A percentile compares a stretch with the other conserved stretches of the same genome.
phyloP scores from a whole-genome alignment of 208 protist genomes.

The Leptomonas pyrrhocoris region DNA sequence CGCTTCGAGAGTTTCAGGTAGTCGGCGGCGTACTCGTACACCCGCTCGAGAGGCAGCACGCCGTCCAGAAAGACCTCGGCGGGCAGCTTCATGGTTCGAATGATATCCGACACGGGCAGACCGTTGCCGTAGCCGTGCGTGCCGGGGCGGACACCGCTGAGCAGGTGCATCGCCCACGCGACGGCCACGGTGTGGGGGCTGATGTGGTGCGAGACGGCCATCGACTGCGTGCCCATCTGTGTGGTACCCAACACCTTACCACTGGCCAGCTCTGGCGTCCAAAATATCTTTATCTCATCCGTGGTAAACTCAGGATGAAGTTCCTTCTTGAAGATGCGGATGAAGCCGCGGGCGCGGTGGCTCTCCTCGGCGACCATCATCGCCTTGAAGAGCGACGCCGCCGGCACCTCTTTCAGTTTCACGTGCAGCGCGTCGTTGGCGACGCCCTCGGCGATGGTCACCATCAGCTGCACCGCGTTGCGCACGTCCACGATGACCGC shows the following conservation, averaged over 20 bases:
- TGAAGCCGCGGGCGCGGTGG: slow-evolving; percentile 78
- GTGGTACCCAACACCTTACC: slow-evolving; percentile 85
- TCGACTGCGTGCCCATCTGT: slow-evolving; percentile 72
- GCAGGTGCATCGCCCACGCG: slow-evolving; percentile 90
- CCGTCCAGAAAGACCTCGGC: slow-evolving; percentile 78
- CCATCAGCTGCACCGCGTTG: slow-evolving; percentile 85
- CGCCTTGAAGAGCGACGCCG: slow-evolving; percentile 81
- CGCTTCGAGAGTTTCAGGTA: slow-evolving; percentile 59
- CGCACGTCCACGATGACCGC: slow-evolving; percentile 85
- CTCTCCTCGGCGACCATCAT: slow-evolving; percentile 76
- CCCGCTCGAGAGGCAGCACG: slow-evolving; percentile 75
- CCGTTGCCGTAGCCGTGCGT: slow-evolving; percentile 84
- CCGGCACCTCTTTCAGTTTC: slow-evolving; percentile 74
- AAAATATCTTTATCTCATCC: slow-evolving; percentile 79
- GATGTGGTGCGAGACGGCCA: slow-evolving; percentile 74
- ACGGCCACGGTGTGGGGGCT: slow-evolving; percentile 86
- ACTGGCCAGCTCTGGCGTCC: slow-evolving; percentile 83
- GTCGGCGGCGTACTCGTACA: slow-evolving; percentile 78
- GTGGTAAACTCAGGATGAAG: slow-evolving; percentile 49
- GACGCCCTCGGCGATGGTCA: slow-evolving; percentile 84
- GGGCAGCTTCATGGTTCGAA: slow-evolving; percentile 76
- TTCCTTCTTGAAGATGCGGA: slow-evolving; percentile 75
- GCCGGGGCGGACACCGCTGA: slow-evolving; percentile 63
- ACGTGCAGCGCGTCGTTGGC: slow-evolving; percentile 70
- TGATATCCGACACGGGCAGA: slow-evolving; percentile 83